Percentiles rank a stretch among this genome's conserved stretches.
Conservation (phyloP, 1,284 basidiomycete species). For the Caloboletus inedulis region DNA sequence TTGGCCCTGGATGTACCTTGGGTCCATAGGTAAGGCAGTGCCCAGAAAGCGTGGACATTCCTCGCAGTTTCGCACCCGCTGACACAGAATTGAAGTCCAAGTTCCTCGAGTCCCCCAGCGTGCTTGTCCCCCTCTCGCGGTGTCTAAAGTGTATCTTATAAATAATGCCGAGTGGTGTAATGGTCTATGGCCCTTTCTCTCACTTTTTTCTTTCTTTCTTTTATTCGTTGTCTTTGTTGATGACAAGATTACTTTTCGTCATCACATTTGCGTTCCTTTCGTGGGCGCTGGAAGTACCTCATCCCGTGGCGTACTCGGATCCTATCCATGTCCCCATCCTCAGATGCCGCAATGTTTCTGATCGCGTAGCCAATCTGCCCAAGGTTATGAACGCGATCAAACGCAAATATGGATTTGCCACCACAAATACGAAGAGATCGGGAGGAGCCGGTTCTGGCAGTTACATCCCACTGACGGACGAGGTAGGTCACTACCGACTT, state of each 20-base stretch:
- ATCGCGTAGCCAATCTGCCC: slow-evolving; percentile 17
- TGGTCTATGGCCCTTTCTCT: background rate
- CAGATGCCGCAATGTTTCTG: slow-evolving; percentile 8
- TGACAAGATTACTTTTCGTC: slow-evolving; percentile 8
- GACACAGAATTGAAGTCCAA: background rate
- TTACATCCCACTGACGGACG: slow-evolving; percentile 35
- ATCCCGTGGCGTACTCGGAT: background rate
- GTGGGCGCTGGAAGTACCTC: slow-evolving; percentile 8
- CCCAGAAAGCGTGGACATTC: background rate
- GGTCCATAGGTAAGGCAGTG: background rate
- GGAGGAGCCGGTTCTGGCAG: background rate
- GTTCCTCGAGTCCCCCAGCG: background rate
- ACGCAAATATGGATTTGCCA: slow-evolving; percentile 20
- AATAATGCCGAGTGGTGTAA: background rate
- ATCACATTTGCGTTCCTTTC: slow-evolving; percentile 11
- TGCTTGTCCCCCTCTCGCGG: too few species aligned
- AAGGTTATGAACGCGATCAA: slow-evolving; percentile 16
- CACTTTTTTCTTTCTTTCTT: background rate
- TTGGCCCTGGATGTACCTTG: too few species aligned
- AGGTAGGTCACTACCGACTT: slow-evolving; percentile 31
- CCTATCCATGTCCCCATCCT: slow-evolving; percentile 27
- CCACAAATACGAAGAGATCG: slow-evolving; percentile 8
- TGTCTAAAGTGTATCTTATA: background rate
- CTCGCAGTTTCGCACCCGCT: background rate
- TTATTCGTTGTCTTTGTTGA: background rate